A percentile compares a stretch with the other conserved stretches of the same genome.
phyloP scores from a whole-genome alignment of 495 filamentous ascomycete species.

The Penicillium cataractarum region DNA sequence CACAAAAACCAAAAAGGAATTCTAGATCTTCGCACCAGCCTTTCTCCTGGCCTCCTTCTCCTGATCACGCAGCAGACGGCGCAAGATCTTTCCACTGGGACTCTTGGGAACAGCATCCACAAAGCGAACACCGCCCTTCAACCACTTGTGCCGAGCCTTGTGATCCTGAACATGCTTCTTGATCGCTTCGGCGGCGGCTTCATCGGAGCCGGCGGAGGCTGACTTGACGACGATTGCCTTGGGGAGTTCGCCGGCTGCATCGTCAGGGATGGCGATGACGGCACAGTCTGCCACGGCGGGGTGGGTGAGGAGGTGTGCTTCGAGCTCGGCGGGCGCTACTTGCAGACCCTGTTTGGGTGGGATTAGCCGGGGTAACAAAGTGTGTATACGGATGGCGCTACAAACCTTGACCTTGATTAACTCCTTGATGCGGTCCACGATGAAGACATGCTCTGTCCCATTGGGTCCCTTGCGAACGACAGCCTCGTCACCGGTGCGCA shows the following conservation, averaged over 20 bases:
- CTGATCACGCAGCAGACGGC: slow-evolving; percentile 76
- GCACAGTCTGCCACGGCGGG: slow-evolving; percentile 80
- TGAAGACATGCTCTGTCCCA: slow-evolving; percentile 77
- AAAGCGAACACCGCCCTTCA: slow-evolving; percentile 84
- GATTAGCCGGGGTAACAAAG: not conserved
- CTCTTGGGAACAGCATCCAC: slow-evolving; percentile 80
- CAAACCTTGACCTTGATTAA: slow-evolving; percentile 90
- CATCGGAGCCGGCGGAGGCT: slow-evolving; percentile 58
- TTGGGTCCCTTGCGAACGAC: slow-evolving; percentile 63
- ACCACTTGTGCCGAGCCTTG: slow-evolving; percentile 87
- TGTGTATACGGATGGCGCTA: not conserved
- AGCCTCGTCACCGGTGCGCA: slow-evolving; percentile 86
- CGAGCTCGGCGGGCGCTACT: slow-evolving; percentile 90
- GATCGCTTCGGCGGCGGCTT: slow-evolving; percentile 66
- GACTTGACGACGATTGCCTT: slow-evolving; percentile 88
- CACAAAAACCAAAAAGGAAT: no score
- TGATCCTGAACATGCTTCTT: slow-evolving; percentile 77
- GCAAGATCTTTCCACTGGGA: slow-evolving; percentile 89
- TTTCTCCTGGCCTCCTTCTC: slow-evolving; percentile 71
- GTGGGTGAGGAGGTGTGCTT: slow-evolving; percentile 85
- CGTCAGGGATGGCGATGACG: slow-evolving; percentile 79
- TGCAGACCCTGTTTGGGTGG: slow-evolving; percentile 66
- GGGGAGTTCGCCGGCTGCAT: slow-evolving; percentile 76
- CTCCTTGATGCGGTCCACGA: slow-evolving; percentile 91
- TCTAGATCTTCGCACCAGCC: slow-evolving; percentile 59